Percentiles rank a stretch among this genome's conserved stretches.
Evolutionary conservation across 371 early-diverging fungal species (phyloP).

Genomic region (Circinella minor): DNA sequence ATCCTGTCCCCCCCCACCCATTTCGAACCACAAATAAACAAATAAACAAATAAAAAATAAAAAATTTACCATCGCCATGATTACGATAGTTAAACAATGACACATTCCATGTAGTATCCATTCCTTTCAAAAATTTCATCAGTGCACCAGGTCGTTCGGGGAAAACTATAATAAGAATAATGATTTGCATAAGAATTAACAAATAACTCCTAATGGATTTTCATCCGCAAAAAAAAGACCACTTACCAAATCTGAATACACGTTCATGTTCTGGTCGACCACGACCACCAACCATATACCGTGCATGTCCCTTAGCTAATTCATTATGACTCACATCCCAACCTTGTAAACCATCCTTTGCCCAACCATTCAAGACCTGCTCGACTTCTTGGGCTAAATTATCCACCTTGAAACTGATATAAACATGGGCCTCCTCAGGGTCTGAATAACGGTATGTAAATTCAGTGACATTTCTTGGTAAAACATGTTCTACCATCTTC

Average conservation of each 20-base stretch:
- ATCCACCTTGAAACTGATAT: conserved; percentile 83
- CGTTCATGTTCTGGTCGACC: conserved; percentile 80
- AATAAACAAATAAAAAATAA: not conserved
- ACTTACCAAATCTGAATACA: conserved; percentile 84
- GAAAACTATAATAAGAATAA: conserved; percentile 61
- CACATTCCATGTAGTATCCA: conserved; percentile 86
- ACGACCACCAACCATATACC: conserved; percentile 91
- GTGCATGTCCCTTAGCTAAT: conserved; percentile 92
- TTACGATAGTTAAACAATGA: conserved; percentile 96
- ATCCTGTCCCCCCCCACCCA: not conserved
- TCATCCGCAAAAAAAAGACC: not conserved
- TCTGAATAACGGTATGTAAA: conserved; percentile 92
- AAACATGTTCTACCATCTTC: conserved; percentile 76
- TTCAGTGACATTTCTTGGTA: conserved; percentile 88
- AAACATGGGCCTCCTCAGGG: conserved; percentile 80
- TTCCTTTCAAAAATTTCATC: conserved; percentile 76
- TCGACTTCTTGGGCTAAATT: conserved; percentile 68
- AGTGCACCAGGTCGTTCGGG: conserved; percentile 96
- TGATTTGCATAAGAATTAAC: not conserved
- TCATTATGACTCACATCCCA: conserved; percentile 90
- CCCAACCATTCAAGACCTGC: conserved; percentile 64
- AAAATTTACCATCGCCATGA: conserved; percentile 79
- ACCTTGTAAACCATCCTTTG: conserved; percentile 66
- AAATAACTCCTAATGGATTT: not conserved
- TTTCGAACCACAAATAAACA: too few species aligned